These are phyloP conservation scores for Dillenia suffruticosa DNA, from an alignment of 164 flowering plant species.

Conservation along the genomic window DNA sequence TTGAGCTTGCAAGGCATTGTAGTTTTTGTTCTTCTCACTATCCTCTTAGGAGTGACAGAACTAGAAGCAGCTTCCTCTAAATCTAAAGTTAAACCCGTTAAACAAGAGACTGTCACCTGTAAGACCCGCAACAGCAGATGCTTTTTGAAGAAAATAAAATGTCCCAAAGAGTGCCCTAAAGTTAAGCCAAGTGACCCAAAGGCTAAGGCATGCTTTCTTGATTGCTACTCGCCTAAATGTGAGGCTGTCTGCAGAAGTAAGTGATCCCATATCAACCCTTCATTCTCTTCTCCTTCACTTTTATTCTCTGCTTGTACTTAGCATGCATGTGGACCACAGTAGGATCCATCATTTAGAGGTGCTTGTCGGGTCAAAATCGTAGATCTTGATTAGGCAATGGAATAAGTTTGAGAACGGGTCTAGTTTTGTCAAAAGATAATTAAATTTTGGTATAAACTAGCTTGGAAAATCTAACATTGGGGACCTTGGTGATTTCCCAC, in stretches of 20 bases:
- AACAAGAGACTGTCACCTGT: conserved; percentile 16
- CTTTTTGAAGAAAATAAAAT: conserved; percentile 14
- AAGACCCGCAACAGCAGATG: conserved; percentile 14
- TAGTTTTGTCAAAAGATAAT: not conserved
- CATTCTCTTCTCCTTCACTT: not conserved
- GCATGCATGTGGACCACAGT: not conserved
- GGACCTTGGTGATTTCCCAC: too few relatives aligned
- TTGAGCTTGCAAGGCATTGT: conserved; percentile 6
- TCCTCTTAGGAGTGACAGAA: not conserved
- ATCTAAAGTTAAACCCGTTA: not conserved
- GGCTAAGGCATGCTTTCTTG: conserved; percentile 29
- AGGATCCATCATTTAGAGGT: not conserved
- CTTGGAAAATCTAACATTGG: too few relatives aligned
- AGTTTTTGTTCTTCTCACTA: conserved; percentile 11
- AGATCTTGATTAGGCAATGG: too few relatives aligned
- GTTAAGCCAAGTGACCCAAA: conserved; percentile 19
- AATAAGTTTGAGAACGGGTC: not conserved
- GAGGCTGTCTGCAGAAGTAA: conserved; percentile 36
- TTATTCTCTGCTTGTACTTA: not conserved
- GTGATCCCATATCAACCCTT: conserved; percentile 1
- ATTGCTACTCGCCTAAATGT: conserved; percentile 33
- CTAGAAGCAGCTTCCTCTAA: conserved; percentile 4
- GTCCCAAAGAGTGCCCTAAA: conserved; percentile 27
- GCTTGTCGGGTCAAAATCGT: not conserved
- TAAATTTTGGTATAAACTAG: not conserved